Evolutionary conservation across 2,329 filamentous ascomycete genomes (phyloP).

Genomic region (Alternaria solani): DNA sequence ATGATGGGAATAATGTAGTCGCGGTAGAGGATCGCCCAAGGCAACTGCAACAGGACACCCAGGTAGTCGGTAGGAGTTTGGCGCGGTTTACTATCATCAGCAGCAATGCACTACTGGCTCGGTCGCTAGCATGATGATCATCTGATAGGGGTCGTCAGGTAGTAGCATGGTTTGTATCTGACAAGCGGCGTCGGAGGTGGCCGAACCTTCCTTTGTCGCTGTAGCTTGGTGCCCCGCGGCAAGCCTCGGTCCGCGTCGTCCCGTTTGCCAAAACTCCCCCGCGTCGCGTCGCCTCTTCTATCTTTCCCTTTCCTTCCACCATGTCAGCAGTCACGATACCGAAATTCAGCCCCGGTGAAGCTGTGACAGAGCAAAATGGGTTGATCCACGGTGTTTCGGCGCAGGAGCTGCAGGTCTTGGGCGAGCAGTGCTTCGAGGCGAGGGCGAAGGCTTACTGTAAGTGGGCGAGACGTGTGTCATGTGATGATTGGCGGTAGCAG

Average conservation of each 20-base stretch:
- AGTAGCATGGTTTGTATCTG: not conserved
- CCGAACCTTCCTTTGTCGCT: slow-evolving; percentile 28
- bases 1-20: too few species aligned
- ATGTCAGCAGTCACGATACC: slow-evolving; percentile 42
- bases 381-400: slow-evolving; percentile 63
- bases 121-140: too few species aligned
- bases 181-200: slow-evolving; percentile 14
- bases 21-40: too few species aligned
- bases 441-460: slow-evolving; percentile 83
- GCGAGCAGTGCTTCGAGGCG: slow-evolving; percentile 70
- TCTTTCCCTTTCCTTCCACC: slow-evolving; percentile 33
- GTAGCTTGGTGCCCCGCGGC: slow-evolving; percentile 22
- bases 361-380: slow-evolving; percentile 49
- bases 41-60: too few species aligned
- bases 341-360: slow-evolving; percentile 41
- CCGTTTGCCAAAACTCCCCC: slow-evolving; percentile 19
- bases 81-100: too few species aligned
- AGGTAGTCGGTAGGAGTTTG: too few species aligned
- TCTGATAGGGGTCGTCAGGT: not conserved
- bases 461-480: slow-evolving; percentile 28
- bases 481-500: too few species aligned
- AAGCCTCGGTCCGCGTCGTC: slow-evolving; percentile 23
- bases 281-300: slow-evolving; percentile 24
- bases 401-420: slow-evolving; percentile 71
- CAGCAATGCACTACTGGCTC: too few species aligned